A percentile compares a stretch with the other conserved stretches of the same genome.
phyloP scores from a whole-genome alignment of 2,329 filamentous ascomycete species.

The Neurospora sp. region DNA sequence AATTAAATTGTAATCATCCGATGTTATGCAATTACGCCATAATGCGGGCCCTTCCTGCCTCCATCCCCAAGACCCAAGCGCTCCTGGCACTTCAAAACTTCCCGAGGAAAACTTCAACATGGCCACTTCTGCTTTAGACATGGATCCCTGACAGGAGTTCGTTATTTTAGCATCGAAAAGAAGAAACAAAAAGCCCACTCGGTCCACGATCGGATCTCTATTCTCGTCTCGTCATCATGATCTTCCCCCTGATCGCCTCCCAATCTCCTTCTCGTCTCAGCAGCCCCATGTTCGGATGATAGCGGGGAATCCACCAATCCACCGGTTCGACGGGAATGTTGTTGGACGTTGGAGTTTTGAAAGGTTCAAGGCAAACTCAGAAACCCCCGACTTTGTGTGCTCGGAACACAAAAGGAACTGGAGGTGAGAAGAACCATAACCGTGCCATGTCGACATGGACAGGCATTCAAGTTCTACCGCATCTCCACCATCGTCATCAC shows the following conservation, averaged over 20 bases:
- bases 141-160: neutral
- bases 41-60: neutral
- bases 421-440: neutral
- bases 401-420: neutral
- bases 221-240: neutral
- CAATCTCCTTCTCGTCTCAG: neutral
- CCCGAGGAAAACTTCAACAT: neutral
- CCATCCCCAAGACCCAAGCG: neutral
- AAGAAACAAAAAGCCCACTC: neutral
- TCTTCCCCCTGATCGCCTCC: neutral
- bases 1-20: neutral
- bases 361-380: neutral
- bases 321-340: neutral
- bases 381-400: neutral
- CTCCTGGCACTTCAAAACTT: neutral
- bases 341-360: neutral
- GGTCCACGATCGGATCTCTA: neutral
- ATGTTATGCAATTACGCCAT: neutral
- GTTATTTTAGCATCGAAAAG: neutral
- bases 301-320: neutral
- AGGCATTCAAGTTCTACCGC: neutral
- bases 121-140: neutral
- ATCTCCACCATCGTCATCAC: neutral
- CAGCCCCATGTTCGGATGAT: neutral
- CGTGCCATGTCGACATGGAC: neutral